Conservation (phyloP, 2,329 filamentous ascomycete genomes). For the Arthroderma sp. region DNA sequence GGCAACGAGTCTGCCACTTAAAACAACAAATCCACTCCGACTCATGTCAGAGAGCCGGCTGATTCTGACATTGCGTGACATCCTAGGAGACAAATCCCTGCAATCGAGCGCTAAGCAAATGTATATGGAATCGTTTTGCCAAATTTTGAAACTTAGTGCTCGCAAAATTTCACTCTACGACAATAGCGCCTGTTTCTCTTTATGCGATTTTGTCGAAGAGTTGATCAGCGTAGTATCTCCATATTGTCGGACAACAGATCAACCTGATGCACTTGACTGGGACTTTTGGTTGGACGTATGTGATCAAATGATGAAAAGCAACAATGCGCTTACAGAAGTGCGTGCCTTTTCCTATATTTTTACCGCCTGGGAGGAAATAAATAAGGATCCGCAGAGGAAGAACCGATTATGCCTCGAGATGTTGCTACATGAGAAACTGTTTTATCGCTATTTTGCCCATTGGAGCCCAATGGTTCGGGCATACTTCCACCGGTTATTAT, state of each 20-base stretch:
- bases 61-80: constrained; percentile 68
- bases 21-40: constrained; percentile 57
- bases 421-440: constrained; percentile 59
- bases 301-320: constrained; percentile 63
- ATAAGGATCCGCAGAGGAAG: constrained; percentile 54
- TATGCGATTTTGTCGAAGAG: constrained; percentile 88
- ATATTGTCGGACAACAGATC: constrained; percentile 39
- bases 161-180: constrained; percentile 68
- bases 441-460: constrained; percentile 74
- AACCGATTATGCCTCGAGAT: constrained; percentile 58
- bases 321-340: constrained; percentile 84
- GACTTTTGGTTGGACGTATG: constrained; percentile 74
- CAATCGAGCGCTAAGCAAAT: constrained; percentile 47
- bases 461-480: constrained; percentile 93
- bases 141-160: constrained; percentile 59
- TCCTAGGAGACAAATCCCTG: constrained; percentile 51
- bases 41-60: constrained; percentile 82
- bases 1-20: constrained; percentile 48
- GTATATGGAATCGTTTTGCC: constrained; percentile 64
- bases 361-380: constrained; percentile 62
- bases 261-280: constrained; percentile 54
- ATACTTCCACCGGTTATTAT: constrained; percentile 81
- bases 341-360: constrained; percentile 72
- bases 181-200: constrained; percentile 69
- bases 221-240: constrained; percentile 54